These are phyloP conservation scores for Verticillium isaacii DNA, from an alignment of 2,329 filamentous ascomycete genomes.

Conservation along the genomic window DNA sequence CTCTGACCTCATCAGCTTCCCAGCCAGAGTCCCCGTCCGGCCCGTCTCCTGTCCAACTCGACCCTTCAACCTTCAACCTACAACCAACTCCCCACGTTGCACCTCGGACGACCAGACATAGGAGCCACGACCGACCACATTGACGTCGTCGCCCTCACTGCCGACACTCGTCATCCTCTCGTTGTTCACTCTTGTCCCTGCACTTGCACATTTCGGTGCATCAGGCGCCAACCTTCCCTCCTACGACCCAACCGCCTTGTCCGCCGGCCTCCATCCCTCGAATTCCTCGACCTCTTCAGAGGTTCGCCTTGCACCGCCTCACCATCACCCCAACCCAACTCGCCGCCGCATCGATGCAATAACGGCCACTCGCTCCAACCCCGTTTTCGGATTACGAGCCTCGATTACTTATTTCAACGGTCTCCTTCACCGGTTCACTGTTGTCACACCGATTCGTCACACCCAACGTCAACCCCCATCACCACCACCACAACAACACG, in stretches of 20 bases:
- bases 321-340: constrained; percentile 7
- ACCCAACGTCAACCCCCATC: not conserved
- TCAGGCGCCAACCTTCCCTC: not conserved
- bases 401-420: constrained; percentile 1
- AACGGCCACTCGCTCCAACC: constrained; percentile 9
- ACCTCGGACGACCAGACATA: not conserved
- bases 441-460: not conserved
- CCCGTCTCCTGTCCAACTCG: constrained; percentile 2
- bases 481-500: not conserved
- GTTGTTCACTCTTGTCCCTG: constrained; percentile 1
- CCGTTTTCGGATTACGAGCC: constrained; percentile 6
- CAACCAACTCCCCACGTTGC: not conserved
- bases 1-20: constrained; percentile 3
- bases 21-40: not conserved
- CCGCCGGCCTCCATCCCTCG: constrained; percentile 9
- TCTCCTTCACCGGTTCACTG: not conserved
- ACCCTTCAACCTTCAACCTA: not conserved
- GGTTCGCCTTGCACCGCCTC: constrained; percentile 3
- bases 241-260: constrained; percentile 2
- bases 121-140: constrained; percentile 7
- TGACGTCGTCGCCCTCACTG: not conserved
- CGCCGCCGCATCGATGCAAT: constrained; percentile 12
- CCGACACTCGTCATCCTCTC: not conserved
- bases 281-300: constrained; percentile 1
- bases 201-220: not conserved